phyloP scores from a whole-genome alignment of 352 stramenopile species.

The Phytophthora colocasiae region DNA sequence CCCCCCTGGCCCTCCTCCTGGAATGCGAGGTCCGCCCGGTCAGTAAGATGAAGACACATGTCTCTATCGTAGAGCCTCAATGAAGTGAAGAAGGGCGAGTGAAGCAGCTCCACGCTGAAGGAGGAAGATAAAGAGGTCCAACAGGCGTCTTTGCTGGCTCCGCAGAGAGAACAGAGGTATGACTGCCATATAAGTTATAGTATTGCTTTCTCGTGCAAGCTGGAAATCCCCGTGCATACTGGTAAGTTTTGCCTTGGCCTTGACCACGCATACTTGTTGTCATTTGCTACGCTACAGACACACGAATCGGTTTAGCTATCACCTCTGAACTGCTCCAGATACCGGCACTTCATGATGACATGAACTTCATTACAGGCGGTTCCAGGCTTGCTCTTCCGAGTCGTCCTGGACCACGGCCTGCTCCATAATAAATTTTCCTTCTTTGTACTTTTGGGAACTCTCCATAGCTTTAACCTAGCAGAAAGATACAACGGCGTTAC shows the following conservation, averaged over 20 bases:
- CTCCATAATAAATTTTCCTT: conserved; percentile 88
- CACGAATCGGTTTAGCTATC: conserved; percentile 8
- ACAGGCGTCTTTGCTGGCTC: conserved; percentile 7
- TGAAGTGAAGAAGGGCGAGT: conserved; percentile 10
- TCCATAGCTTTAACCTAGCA: conserved; percentile 81
- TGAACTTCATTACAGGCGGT: conserved; percentile 25
- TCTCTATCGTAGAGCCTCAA: conserved; percentile 23
- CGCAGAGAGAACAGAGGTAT: conserved; percentile 42
- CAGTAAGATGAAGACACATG: conserved; percentile 55
- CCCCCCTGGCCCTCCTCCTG: conserved; percentile 57
- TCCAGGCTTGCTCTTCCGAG: conserved; percentile 56
- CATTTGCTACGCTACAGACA: conserved; percentile 21
- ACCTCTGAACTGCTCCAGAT: background rate
- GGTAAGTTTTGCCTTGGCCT: conserved; percentile 34
- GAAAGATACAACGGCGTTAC: background rate
- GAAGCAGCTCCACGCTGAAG: conserved; percentile 12
- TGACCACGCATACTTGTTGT: conserved; percentile 7
- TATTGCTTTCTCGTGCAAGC: conserved; percentile 39
- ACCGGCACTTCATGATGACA: too few species aligned
- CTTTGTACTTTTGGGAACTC: conserved; percentile 85
- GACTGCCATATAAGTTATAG: conserved; percentile 51
- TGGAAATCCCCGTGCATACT: conserved; percentile 29
- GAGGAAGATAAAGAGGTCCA: background rate
- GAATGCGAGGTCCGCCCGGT: conserved; percentile 74
- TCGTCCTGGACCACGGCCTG: conserved; percentile 76